Base-by-base conservation (phyloP, 768 basidiomycete genomes). In the Rhodotorula graminis region DNA sequence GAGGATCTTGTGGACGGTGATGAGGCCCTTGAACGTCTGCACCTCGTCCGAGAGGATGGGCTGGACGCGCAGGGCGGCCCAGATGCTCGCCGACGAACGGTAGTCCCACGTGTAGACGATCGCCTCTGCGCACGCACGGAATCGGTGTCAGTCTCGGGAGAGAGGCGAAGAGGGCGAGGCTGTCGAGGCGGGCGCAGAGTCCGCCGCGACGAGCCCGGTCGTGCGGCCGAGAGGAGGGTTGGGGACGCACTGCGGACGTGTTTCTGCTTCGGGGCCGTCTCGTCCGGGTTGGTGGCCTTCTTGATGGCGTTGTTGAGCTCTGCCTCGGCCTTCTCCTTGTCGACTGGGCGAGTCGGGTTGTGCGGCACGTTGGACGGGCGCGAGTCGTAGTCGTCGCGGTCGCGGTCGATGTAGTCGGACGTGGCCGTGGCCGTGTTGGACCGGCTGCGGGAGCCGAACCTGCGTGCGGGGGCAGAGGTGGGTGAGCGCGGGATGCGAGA, bases 51-150 rank as follows among this genome's bases (percentile, higher is more conserved):
- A 88, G 40, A 99, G 83, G 78, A 99, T 96, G 55, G 96, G 96
- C 75, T 97, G 95, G 4, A 98, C 96, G 44, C 96, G 86, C 14
- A 99, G 85, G 42, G 92, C 93, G 77, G 92, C 93, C 96, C 96
- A 99, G 81, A 98, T 97, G 12, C 94, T 94, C 77, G 92, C 88
- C 49, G 94, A 97, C 29, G 93, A 91, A 79, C 97, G 94, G 79
- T 98, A 98, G 81, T 99, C 96, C 94, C 94, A 97, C 14, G 96
- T 98, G 82, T 93, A 99, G 37, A 98, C 92, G 80, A 99, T 97
- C 78, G 91, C 92, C 84, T 97, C 95, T 98, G 81, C 18, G 61
- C 52, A 14, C 33, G 19, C 3, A 37, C 11, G 49, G 12, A 19
- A 29, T 16, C 29, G 37, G 11, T 15, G 3, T 40, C 44, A 7